These are phyloP conservation scores for Mollisiaceae sp. DNA, from an alignment of 2,329 filamentous ascomycete genomes.

Conservation along the genomic window DNA sequence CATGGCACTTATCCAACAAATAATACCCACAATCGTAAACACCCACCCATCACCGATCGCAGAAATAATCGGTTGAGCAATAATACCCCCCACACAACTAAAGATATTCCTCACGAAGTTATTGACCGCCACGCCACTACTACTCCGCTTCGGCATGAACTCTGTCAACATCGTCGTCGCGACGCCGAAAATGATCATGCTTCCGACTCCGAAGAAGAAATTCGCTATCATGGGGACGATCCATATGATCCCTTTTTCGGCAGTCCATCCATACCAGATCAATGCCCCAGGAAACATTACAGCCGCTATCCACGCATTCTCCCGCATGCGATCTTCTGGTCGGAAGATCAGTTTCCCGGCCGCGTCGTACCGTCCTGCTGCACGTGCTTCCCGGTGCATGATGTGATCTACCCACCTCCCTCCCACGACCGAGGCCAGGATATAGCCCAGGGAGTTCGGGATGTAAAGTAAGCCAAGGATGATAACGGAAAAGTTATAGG, in stretches of 20 bases:
- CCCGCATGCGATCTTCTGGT: constrained; percentile 82
- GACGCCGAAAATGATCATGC: constrained; percentile 64
- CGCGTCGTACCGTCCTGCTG: constrained; percentile 70
- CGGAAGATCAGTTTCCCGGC: constrained; percentile 69
- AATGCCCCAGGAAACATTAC: constrained; percentile 72
- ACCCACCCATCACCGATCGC: constrained; percentile 79
- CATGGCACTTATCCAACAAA: constrained; percentile 62
- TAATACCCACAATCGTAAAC: constrained; percentile 64
- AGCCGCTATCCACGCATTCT: constrained; percentile 80
- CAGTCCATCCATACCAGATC: constrained; percentile 79
- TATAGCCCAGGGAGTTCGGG: constrained; percentile 76
- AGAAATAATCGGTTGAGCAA: constrained; percentile 72
- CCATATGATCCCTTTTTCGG: constrained; percentile 67
- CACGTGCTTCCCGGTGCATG: constrained; percentile 77
- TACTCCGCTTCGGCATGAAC: constrained; percentile 75
- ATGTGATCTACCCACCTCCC: constrained; percentile 81
- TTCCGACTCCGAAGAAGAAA: constrained; percentile 76
- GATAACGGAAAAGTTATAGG: constrained; percentile 72
- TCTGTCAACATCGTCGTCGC: constrained; percentile 83
- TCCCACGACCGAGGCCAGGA: constrained; percentile 69
- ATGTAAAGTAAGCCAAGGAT: constrained; percentile 79
- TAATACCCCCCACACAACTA: constrained; percentile 71
- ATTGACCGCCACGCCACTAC: constrained; percentile 77
- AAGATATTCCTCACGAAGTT: constrained; percentile 84
- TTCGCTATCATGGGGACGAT: constrained; percentile 66